Conservation (phyloP, 768 basidiomycete species). For the Boletus subparvulus region DNA sequence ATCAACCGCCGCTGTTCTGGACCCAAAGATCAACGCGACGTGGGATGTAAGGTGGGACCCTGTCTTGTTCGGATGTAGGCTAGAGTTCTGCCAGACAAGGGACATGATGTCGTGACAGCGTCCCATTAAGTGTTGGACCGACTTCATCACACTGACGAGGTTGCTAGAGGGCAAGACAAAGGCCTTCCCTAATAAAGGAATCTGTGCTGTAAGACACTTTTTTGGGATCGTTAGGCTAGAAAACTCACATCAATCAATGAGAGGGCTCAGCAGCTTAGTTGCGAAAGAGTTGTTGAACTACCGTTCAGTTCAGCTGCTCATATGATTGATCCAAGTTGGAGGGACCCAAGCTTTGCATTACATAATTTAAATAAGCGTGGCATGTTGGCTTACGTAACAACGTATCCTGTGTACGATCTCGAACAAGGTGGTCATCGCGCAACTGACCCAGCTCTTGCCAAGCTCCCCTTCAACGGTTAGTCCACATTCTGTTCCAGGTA, state of each 20-base stretch:
- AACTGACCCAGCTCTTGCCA: background rate
- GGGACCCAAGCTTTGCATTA: background rate
- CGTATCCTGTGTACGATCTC: background rate
- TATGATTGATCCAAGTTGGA: too few species aligned
- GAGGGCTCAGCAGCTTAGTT: too few species aligned
- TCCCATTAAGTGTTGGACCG: background rate
- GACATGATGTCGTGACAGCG: background rate
- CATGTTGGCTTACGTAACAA: constrained; percentile 12
- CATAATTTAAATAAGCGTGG: constrained; percentile 8
- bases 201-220: too few species aligned
- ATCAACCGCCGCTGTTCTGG: constrained; percentile 18
- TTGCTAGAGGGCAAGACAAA: too few species aligned
- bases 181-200: too few species aligned
- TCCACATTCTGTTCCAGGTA: constrained; percentile 6
- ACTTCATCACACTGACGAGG: too few species aligned
- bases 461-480: background rate
- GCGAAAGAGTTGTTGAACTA: too few species aligned
- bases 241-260: too few species aligned
- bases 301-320: too few species aligned
- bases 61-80: background rate
- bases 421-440: background rate
- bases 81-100: constrained; percentile 1
- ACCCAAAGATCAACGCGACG: constrained; percentile 14
- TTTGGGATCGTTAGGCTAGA: too few species aligned
- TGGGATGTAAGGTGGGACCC: background rate